Base-by-base conservation (phyloP, 2,329 filamentous ascomycete species). In the Diaporthe nobilis region DNA sequence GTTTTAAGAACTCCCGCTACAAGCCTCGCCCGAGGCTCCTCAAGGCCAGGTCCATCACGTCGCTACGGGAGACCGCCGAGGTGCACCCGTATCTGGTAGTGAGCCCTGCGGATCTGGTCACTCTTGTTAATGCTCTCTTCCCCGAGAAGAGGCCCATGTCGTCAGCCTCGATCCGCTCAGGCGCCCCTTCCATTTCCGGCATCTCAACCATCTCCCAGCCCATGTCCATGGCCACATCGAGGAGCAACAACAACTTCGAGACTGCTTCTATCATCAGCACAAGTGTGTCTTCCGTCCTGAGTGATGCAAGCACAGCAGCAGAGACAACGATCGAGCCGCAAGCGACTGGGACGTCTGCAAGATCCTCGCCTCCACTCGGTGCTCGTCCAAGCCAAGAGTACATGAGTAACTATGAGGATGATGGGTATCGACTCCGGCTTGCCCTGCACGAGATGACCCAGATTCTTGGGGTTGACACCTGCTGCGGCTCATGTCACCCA, bases 111-210 rank as follows among this genome's bases (percentile, higher is more conserved):
- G 96, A 98, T 82, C 86, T 98, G 78, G 87, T 94, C 49, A 96
- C 94, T 3, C 85, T 98, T 80, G 90, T 97, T 77, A 95, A 97
- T 82, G 93, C 94, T 15, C 89, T 98, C 20, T 98, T 96, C 81
- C 96, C 96, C 0, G 93, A 95, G 80, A 89, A 90, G 72, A 88
- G 93, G 55, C 92, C 93, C 2, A 87, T 88, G 49, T 94, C 93
- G 1, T 93, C 86, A 77, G 91, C 87, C 84, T 93, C 85, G 82
- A 88, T 90, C 84, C 90, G 86, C 85, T 95, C 88, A 80, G 94
- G 87, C 81, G 93, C 88, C 67, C 95, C 86, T 84, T 95, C 88
- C 77, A 90, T 88, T 81, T 94, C 86, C 81, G 96, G 88, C 81
- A 94, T 89, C 84, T 95, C 86, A 84, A 90, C 82, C 80, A 92